Base-by-base conservation (phyloP, 495 filamentous ascomycete species). In the Barbatosphaeria neglecta region DNA sequence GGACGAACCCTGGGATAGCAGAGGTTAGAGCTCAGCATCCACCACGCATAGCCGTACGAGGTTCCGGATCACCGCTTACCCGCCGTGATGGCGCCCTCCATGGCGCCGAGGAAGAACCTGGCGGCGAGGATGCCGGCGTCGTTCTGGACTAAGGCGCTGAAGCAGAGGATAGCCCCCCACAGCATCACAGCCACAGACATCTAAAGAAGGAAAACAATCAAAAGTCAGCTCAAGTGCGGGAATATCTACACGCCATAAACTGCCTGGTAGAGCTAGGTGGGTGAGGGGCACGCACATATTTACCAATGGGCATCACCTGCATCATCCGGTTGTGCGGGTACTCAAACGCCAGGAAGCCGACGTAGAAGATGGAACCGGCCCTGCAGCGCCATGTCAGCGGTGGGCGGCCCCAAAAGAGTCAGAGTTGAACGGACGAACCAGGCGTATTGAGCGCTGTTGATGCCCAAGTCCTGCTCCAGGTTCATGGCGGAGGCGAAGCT, bases 341-440 rank as follows among this genome's bases (percentile, higher is more conserved):
- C 50, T 80, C 76, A 62, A 68, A 76, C 0, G 66, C 67, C 11
- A 80, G 64, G 51, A 78, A 80, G 9, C 75, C 76, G 44, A 79
- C 76, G 50, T 80, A 80, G 52, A 80, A 78, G 19, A 43, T 43
- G n/a, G 41, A 43, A 3, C 41, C 41, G 9, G 41, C 41, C 41
- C 41, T 43, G 13, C 9, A 25, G 22, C 7, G 13, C 16, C 28
- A 35, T 35, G 31, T 35, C 16, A 35, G 13, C 13, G 6, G 15
- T 13, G 8, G 15, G 28, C 13, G 9, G 31, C 31, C 31, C 16
- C 22, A 10, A 43, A 13, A 22, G 13, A 25, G 20, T 72, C 72
- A 76, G n/a, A 65, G 65, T 51, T 73, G 74, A 28, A 76, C 64
- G n/a, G n/a, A 37, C 72, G 61, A 19, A 25, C 41, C 41, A 43